phyloP scores from a whole-genome alignment of 768 basidiomycete species.

The Lentinula raphanica region DNA sequence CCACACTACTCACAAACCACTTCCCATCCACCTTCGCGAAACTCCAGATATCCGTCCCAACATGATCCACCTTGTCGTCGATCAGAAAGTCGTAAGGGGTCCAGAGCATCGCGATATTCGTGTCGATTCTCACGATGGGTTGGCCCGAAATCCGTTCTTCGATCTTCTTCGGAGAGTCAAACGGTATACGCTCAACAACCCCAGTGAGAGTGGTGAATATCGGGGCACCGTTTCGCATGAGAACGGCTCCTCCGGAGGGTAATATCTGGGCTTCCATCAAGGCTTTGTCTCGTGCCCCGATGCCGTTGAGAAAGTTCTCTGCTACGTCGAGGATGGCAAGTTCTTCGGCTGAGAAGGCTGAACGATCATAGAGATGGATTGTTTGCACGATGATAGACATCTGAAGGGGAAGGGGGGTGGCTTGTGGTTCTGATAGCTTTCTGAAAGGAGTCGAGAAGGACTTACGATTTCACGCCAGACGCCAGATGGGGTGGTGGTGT shows the following conservation, averaged over 20 bases:
- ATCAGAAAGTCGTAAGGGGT: constrained; percentile 15
- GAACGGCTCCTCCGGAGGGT: constrained; percentile 11
- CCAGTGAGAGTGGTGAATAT: constrained; percentile 8
- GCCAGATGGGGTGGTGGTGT: no score
- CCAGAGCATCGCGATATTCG: constrained; percentile 15
- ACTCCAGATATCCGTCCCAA: constrained; percentile 14
- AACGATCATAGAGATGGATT: constrained; percentile 5
- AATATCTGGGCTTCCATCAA: constrained; percentile 11
- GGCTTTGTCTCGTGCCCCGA: constrained; percentile 8
- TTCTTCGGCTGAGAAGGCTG: constrained; percentile 9
- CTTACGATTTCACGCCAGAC: no score
- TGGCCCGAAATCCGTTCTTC: constrained; percentile 8
- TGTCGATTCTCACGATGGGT: constrained; percentile 7
- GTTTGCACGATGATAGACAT: background rate
- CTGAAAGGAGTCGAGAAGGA: no score
- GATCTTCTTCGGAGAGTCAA: constrained; percentile 10
- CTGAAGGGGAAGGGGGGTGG: background rate
- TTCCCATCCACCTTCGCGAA: constrained; percentile 10
- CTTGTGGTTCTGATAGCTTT: no score
- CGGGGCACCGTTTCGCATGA: constrained; percentile 12
- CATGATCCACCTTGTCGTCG: constrained; percentile 9
- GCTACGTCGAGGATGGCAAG: constrained; percentile 9
- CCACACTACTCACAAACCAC: constrained; percentile 12
- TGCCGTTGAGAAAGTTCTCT: constrained; percentile 11
- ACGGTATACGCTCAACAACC: constrained; percentile 14